A percentile compares a stretch with the other conserved stretches of the same genome.
Evolutionary conservation across 768 basidiomycete species (phyloP).

Genomic region (Hebeloma cylindrosporum): DNA sequence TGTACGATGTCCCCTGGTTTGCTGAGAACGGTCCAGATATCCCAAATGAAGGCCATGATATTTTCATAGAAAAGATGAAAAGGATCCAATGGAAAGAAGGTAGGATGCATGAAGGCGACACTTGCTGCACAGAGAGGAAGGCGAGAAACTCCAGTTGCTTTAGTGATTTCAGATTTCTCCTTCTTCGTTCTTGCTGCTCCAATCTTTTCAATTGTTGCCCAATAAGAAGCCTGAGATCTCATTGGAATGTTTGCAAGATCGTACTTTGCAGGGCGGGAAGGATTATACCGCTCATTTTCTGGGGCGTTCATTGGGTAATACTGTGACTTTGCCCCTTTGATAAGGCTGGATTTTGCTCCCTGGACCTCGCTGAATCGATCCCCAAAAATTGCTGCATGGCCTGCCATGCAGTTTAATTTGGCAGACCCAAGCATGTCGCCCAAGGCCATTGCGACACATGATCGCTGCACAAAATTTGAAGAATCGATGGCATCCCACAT

Average conservation of each 20-base stretch:
- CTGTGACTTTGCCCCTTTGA: constrained; percentile 22
- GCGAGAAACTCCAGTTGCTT: constrained; percentile 23
- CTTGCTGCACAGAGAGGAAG: constrained; percentile 30
- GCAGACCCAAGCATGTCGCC: constrained; percentile 36
- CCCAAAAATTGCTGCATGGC: constrained; percentile 28
- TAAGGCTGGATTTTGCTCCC: constrained; percentile 22
- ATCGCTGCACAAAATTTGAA: constrained; percentile 22
- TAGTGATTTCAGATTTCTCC: constrained; percentile 19
- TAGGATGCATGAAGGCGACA: constrained; percentile 30
- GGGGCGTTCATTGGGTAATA: constrained; percentile 30
- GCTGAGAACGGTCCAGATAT: constrained; percentile 27
- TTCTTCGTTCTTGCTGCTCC: constrained; percentile 14
- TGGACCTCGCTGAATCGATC: constrained; percentile 29
- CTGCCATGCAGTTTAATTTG: constrained; percentile 32
- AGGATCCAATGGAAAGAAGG: constrained; percentile 35
- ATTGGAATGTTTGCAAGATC: constrained; percentile 24
- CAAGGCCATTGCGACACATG: constrained; percentile 19
- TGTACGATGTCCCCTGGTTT: constrained; percentile 18
- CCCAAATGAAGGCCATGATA: constrained; percentile 28
- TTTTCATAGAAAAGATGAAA: constrained; percentile 39
- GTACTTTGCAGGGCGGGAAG: constrained; percentile 20
- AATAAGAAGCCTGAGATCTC: constrained; percentile 23
- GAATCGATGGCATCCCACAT: constrained; percentile 32
- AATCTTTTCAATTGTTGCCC: constrained; percentile 22
- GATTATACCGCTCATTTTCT: constrained; percentile 22